Base-by-base conservation (phyloP, 257 asterid genomes). In the Striga asiatica region DNA sequence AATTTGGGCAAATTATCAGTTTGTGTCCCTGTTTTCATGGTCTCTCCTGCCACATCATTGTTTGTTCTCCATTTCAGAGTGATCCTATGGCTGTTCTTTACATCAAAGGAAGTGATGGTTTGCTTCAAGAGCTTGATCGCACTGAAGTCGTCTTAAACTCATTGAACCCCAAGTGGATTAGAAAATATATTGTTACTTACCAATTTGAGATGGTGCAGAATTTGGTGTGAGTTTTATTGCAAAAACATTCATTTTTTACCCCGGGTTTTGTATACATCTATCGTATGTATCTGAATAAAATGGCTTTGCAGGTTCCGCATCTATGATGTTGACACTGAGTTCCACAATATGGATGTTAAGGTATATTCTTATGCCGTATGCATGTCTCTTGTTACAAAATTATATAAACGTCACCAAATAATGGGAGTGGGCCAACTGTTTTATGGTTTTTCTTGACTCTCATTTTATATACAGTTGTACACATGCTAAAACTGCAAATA, bases 121-220 rank as follows among this genome's bases (percentile, higher is more conserved):
- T 65, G 27, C 88, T 92, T 58, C 76, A 81, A 69, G 99, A 92
- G 81, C 75, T 82, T 71, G 94, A 82, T 16, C 97, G 99, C 35
- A 88, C 94, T 8, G 99, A 92, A 92, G 97, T 88, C 57, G 71
- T 88, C 70, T 68, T 88, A 74, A 92, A 92, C 77, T 81, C 99
- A 48, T 71, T 88, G 70, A 81, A 70, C 75, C 99, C 97, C 62
- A 75, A 76, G 70, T 92, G 99, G 99, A 88, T 92, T 61, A 74
- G 51, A 72, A 88, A 88, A 71, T 75, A 71, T 66, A 68, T 32
- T 37, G 64, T 88, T 67, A 73, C 94, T 55, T 92, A 88, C 70
- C 94, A 88, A 50, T 92, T 92, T 56, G 99, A 92, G 85, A 68
- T 61, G 58, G 97, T 92, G 80, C 97, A 88, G 83, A 66, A 69